Base-by-base conservation (phyloP, 2,329 filamentous ascomycete species). In the Phaeosphaeria sp. region DNA sequence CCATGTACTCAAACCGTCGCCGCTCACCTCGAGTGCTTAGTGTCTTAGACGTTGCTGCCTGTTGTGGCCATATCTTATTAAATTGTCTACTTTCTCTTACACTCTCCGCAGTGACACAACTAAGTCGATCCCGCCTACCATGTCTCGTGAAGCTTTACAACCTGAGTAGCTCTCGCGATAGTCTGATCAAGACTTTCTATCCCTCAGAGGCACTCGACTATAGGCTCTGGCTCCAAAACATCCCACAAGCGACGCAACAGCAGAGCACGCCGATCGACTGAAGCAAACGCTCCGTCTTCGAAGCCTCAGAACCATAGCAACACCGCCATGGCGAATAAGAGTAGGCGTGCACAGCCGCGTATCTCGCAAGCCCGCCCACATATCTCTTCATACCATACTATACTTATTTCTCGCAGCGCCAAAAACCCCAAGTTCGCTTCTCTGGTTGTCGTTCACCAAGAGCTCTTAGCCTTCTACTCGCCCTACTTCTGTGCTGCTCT, bases 401-500 rank as follows among this genome's bases (percentile, higher is more conserved):
- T 33, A 52, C 23, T 46, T 13, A 52, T 25, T 20, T 22, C n/a
- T 21, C n/a, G n/a, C 41, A 60, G 58, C 1, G 18, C 30, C 6
- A 33, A 33, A 30, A 20, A 46, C 2, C 27, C 18, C 5, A 43
- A 11, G 3, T 53, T 60, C 39, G 52, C 48, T 2, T 42, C 30
- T 25, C 17, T 63, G 13, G 1, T 56, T 7, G 60, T 60, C 25
- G 58, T 58, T 13, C 58, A 64, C 54, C 50, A 58, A n/a, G 13
- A 27, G 3, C 56, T 68, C 7, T 52, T 69, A 5, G 54, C 42
- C 2, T 21, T 57, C 36, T 49, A 63, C 39, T 67, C 62, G 9
- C 39, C 53, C 5, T 70, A 58, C 62, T 70, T 70, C 55, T 50
- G 48, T 17, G 52, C 41, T 1, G 63, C 67, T n/a, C 33, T 68